These are phyloP conservation scores for Cyberlindnera nakhonratchasimensis DNA, from an alignment of 805 yeast species.

Conservation along the genomic window DNA sequence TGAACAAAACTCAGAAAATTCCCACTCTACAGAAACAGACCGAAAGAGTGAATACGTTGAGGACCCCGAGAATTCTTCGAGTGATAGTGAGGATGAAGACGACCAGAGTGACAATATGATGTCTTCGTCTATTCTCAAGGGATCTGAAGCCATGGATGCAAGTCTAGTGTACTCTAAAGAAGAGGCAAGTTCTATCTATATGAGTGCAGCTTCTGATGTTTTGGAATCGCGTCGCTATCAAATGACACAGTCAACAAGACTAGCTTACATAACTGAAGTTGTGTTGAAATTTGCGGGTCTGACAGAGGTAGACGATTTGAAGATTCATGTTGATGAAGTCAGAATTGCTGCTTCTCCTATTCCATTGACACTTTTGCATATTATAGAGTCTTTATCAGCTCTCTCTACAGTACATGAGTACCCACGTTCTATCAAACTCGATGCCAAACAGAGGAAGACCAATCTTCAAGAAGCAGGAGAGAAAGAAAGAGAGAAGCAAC, in stretches of 20 bases:
- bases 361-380: slow-evolving; percentile 24
- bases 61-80: slow-evolving; percentile 16
- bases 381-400: slow-evolving; percentile 26
- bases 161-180: slow-evolving; percentile 66
- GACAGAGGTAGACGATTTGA: slow-evolving; percentile 30
- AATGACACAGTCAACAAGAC: slow-evolving; percentile 12
- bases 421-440: slow-evolving; percentile 13
- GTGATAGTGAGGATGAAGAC: slow-evolving; percentile 21
- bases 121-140: slow-evolving; percentile 27
- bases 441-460: slow-evolving; percentile 5
- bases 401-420: slow-evolving; percentile 11
- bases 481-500: background rate
- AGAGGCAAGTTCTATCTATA: slow-evolving; percentile 68
- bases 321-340: slow-evolving; percentile 35
- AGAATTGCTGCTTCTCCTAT: slow-evolving; percentile 40
- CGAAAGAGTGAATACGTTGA: slow-evolving; percentile 21
- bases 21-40: background rate
- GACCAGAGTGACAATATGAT: slow-evolving; percentile 29
- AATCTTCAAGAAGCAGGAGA: too few relatives aligned
- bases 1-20: background rate
- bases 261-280: slow-evolving; percentile 32
- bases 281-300: slow-evolving; percentile 48
- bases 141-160: slow-evolving; percentile 35
- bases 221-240: slow-evolving; percentile 26
- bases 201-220: slow-evolving; percentile 72